A percentile compares a stretch with the other conserved stretches of the same genome.
Conservation (phyloP, 352 stramenopile species). For the Globisporangium acanthophoron region DNA sequence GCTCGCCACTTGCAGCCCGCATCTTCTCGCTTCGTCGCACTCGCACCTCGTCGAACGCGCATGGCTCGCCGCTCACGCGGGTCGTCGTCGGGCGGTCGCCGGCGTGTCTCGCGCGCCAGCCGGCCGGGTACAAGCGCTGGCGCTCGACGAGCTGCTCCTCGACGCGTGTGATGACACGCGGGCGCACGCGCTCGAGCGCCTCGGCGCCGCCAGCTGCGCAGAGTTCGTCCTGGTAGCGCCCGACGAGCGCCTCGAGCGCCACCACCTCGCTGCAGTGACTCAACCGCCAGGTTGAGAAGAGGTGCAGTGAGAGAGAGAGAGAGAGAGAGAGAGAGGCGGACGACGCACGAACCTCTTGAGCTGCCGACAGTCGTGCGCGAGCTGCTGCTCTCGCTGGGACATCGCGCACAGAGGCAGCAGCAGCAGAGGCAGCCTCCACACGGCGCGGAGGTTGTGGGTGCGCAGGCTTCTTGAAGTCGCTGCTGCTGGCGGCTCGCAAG, state of each 20-base stretch:
- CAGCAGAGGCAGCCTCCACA: too few relatives aligned
- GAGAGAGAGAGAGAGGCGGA: neutral
- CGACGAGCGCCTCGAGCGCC: conserved; percentile 52
- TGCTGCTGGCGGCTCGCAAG: neutral
- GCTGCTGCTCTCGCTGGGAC: conserved; percentile 21
- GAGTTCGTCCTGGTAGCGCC: conserved; percentile 58
- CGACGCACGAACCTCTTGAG: conserved; percentile 23
- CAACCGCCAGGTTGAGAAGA: neutral
- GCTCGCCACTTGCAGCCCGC: neutral
- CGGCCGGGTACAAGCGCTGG: conserved; percentile 31
- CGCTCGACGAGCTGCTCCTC: conserved; percentile 56
- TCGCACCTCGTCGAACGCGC: conserved; percentile 37
- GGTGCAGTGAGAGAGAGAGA: neutral
- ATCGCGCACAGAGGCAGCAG: neutral
- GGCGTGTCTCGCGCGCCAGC: conserved; percentile 16
- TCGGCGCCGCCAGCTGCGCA: neutral
- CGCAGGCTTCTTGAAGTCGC: conserved; percentile 5
- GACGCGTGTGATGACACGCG: conserved; percentile 17
- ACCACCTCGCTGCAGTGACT: conserved; percentile 37
- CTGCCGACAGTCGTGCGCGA: conserved; percentile 29
- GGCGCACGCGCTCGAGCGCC: neutral
- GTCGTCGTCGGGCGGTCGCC: conserved; percentile 21
- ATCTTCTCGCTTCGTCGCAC: neutral
- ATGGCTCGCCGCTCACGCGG: conserved; percentile 23
- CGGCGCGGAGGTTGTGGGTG: too few relatives aligned